phyloP scores from a whole-genome alignment of 805 yeast species.

The Suhomyces sp. region DNA sequence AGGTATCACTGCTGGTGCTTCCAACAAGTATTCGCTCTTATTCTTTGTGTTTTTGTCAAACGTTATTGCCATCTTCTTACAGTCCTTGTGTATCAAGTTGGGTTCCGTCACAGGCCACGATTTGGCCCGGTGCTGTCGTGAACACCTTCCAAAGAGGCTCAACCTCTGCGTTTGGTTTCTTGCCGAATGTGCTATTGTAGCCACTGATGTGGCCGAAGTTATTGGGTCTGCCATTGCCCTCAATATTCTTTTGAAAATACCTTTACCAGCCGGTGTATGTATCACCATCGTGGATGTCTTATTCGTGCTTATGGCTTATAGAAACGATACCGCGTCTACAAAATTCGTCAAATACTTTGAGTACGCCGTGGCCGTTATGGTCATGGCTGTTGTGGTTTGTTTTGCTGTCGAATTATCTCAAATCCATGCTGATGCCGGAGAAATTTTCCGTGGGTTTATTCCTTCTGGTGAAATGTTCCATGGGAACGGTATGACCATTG shows the following conservation, averaged over 20 bases:
- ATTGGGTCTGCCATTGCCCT: conserved; percentile 53
- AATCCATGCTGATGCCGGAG: conserved; percentile 31
- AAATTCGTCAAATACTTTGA: conserved; percentile 38
- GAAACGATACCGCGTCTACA: conserved; percentile 42
- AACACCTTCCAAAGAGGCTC: conserved; percentile 39
- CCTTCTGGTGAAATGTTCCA: conserved; percentile 45
- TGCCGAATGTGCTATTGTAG: conserved; percentile 50
- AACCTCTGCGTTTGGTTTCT: conserved; percentile 39
- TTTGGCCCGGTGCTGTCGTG: conserved; percentile 44
- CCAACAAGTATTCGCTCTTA: conserved; percentile 41
- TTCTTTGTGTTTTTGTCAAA: conserved; percentile 45
- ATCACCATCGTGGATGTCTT: conserved; percentile 47
- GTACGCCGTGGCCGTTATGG: conserved; percentile 42
- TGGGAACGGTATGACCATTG: conserved; percentile 45
- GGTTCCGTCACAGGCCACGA: conserved; percentile 53
- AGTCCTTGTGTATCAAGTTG: conserved; percentile 43
- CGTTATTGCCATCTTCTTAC: conserved; percentile 47
- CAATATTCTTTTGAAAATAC: conserved; percentile 44
- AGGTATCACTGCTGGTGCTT: conserved; percentile 48
- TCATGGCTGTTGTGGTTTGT: conserved; percentile 43
- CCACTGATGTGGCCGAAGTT: conserved; percentile 55
- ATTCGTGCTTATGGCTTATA: conserved; percentile 47
- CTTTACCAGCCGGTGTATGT: conserved; percentile 50
- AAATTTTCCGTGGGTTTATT: conserved; percentile 43
- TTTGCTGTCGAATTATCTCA: conserved; percentile 45